Conservation (phyloP, 345 rosid genomes). For the Conringia planisiliqua region DNA sequence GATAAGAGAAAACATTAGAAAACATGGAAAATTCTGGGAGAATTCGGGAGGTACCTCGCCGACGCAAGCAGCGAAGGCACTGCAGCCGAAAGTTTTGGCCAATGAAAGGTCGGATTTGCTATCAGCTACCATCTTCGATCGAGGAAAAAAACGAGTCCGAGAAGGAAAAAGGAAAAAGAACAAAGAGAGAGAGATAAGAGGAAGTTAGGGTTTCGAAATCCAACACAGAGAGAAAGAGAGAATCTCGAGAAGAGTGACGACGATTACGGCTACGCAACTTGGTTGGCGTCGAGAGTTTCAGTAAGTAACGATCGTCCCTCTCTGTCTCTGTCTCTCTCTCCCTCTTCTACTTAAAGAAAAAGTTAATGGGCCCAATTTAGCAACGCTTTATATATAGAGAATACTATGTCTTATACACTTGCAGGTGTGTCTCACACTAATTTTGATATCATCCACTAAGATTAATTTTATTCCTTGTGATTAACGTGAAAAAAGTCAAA, state of each 20-base stretch:
- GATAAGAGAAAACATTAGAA: neutral
- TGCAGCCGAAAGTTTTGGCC: slow-evolving; percentile 71
- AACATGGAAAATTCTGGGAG: neutral
- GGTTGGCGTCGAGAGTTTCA: slow-evolving; percentile 8
- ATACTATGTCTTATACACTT: neutral
- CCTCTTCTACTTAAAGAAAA: neutral
- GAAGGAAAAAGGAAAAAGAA: neutral
- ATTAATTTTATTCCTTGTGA: neutral
- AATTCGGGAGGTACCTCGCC: slow-evolving; percentile 60
- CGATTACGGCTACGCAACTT: slow-evolving; percentile 28
- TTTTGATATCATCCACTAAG: neutral
- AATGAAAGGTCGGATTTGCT: slow-evolving; percentile 79
- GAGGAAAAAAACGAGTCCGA: neutral
- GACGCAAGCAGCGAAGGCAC: slow-evolving; percentile 95
- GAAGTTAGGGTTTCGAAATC: slow-evolving; percentile 24
- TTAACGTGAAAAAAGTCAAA: neutral
- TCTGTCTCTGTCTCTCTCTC: neutral
- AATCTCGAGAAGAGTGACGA: slow-evolving; percentile 23
- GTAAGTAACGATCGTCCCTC: slow-evolving; percentile 14
- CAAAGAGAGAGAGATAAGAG: neutral
- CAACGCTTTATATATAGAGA: neutral
- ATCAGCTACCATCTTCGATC: slow-evolving; percentile 71
- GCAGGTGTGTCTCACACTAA: neutral
- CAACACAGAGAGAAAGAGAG: neutral
- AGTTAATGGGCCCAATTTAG: neutral